Evolutionary conservation across 2,329 filamentous ascomycete genomes (phyloP).

Genomic region (Cryphonectria parasitica): DNA sequence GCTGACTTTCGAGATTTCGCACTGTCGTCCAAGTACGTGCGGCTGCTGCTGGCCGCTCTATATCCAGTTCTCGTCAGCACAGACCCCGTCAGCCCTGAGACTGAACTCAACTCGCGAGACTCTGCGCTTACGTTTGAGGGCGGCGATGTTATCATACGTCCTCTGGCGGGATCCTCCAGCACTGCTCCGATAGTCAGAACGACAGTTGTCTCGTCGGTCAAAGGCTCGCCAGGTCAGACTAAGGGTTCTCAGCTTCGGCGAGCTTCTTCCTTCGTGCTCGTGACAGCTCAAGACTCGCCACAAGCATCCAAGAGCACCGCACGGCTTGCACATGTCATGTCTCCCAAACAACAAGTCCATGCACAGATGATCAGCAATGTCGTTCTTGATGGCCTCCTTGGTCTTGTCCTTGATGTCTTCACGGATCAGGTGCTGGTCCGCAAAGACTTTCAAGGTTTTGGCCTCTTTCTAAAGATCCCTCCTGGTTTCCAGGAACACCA

Average conservation of each 20-base stretch:
- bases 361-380: constrained; percentile 64
- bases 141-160: constrained; percentile 80
- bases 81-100: constrained; percentile 80
- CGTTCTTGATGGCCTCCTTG: constrained; percentile 75
- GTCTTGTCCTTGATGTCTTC: constrained; percentile 79
- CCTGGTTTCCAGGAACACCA: constrained; percentile 94
- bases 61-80: constrained; percentile 89
- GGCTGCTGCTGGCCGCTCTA: constrained; percentile 76
- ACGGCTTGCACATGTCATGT: constrained; percentile 65
- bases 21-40: constrained; percentile 76
- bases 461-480: constrained; percentile 83
- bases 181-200: constrained; percentile 75
- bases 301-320: constrained; percentile 59
- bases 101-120: constrained; percentile 83
- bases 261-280: constrained; percentile 87
- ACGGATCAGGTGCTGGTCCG: constrained; percentile 81
- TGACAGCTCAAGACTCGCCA: constrained; percentile 71
- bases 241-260: constrained; percentile 70
- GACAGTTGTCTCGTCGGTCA: constrained; percentile 58
- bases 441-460: constrained; percentile 90
- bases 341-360: constrained; percentile 57
- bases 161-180: constrained; percentile 64
- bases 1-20: constrained; percentile 82
- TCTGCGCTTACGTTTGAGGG: constrained; percentile 84
- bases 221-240: constrained; percentile 45